A percentile compares a stretch with the other conserved stretches of the same genome.
Evolutionary conservation across 352 stramenopile genomes (phyloP).

Genomic region (Phytopythium montanum): DNA sequence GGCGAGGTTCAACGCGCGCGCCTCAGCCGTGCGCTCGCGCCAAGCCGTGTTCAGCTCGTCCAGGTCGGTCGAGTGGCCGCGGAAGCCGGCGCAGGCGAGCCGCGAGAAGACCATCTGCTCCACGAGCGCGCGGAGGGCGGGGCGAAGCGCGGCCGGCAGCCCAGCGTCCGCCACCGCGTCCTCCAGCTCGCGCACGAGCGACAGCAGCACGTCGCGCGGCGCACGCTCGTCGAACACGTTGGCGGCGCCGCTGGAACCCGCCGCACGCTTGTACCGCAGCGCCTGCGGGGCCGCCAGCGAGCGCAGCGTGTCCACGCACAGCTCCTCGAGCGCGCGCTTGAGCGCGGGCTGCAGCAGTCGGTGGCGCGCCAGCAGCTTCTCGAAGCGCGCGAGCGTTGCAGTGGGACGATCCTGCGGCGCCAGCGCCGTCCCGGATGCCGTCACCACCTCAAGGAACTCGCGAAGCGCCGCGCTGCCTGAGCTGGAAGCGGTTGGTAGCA

Average conservation of each 20-base stretch:
- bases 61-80: constrained; percentile 43
- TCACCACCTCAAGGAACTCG: constrained; percentile 39
- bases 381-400: constrained; percentile 48
- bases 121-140: constrained; percentile 43
- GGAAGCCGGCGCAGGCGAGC: constrained; percentile 63
- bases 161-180: constrained; percentile 35
- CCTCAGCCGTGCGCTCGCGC: constrained; percentile 49
- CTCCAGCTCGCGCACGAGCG: constrained; percentile 60
- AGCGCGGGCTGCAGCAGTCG: constrained; percentile 53
- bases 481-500: constrained; percentile 27
- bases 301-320: constrained; percentile 62
- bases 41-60: constrained; percentile 68
- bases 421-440: constrained; percentile 6
- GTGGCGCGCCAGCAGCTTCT: constrained; percentile 63
- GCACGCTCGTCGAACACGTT: constrained; percentile 49
- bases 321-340: constrained; percentile 59
- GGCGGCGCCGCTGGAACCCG: constrained; percentile 2
- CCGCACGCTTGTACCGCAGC: constrained; percentile 13
- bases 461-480: constrained; percentile 13
- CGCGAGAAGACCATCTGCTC: constrained; percentile 79
- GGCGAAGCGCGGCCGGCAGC: constrained; percentile 18
- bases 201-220: constrained; percentile 62
- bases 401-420: constrained; percentile 40
- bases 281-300: constrained; percentile 28
- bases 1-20: constrained; percentile 33